Evolutionary conservation across 140 eudicot genomes (phyloP), one percentile per base, ranked within the genome.

Genomic region (Ambrosia hybrid): DNA sequence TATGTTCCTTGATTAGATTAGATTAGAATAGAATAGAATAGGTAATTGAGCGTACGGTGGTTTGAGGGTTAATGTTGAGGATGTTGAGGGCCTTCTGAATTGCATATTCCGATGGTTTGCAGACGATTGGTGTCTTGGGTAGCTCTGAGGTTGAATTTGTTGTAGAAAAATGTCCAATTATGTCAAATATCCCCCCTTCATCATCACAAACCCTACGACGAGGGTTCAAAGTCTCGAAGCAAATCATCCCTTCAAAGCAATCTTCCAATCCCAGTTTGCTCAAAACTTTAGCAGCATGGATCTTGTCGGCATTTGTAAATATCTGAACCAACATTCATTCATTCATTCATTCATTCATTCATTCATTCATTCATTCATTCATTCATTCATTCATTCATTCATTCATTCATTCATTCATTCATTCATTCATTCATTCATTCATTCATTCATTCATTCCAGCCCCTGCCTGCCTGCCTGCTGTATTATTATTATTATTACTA

Each of bases 191-290:
- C 62, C 75, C 84, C 9, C 51, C 43, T 17, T 10, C 4, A 17
- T 21, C 26, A 21, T 21, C 26, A 21, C 26, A 21, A 21, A 21
- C 26, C 26, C 26, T 21, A 21, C 26, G 26, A 21, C 4, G 55
- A 49, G 96, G 97, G 39, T 93, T 93, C 26, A 90, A 83, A 43
- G 97, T 90, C 80, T 90, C 97, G 3, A 92, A 92, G 73, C 98
- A 92, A 13, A 92, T 85, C 51, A 92, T 84, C 71, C 96, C 98
- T 68, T 92, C 96, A 34, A 90, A 93, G 52, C 96, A 93, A 51
- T 78, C 98, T 73, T 93, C 96, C 46, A 93, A 71, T 6, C 98
- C 98, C 4, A 93, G 88, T 68, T 77, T 77, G 56, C 63, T 76
- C 1, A 93, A 84, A 56, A 75, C 96, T 76, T 87, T 86, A 7